phyloP scores from a whole-genome alignment of 106 monocot genomes.

The Platanthera zijinensis region DNA sequence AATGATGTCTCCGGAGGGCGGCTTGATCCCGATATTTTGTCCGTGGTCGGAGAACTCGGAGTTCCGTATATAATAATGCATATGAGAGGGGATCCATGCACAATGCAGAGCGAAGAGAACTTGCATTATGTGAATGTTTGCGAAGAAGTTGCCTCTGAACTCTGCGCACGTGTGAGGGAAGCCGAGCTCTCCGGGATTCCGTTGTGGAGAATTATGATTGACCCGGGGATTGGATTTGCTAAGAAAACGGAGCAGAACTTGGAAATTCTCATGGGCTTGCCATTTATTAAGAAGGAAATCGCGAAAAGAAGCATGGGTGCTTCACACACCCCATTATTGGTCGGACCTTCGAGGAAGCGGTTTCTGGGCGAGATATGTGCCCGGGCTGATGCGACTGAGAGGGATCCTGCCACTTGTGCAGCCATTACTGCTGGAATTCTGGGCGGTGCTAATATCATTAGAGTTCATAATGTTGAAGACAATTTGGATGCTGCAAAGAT shows the following conservation, averaged over 20 bases:
- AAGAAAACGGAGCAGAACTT: conserved; percentile 64
- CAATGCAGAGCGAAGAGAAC: conserved; percentile 70
- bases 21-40: conserved; percentile 61
- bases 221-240: conserved; percentile 89
- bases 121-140: conserved; percentile 65
- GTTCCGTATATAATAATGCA: conserved; percentile 82
- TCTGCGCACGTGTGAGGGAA: conserved; percentile 36
- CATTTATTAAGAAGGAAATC: conserved; percentile 43
- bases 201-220: conserved; percentile 71
- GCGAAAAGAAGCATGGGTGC: conserved; percentile 38
- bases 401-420: conserved; percentile 81
- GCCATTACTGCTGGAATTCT: conserved; percentile 56
- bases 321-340: conserved; percentile 59
- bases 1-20: conserved; percentile 88
- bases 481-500: conserved; percentile 72
- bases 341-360: conserved; percentile 87
- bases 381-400: conserved; percentile 42
- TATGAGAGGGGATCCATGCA: conserved; percentile 89
- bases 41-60: conserved; percentile 39
- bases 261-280: conserved; percentile 53
- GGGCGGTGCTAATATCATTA: conserved; percentile 79
- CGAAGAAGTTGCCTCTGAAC: conserved; percentile 57
- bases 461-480: conserved; percentile 76
- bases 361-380: conserved; percentile 83
- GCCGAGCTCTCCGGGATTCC: conserved; percentile 79